Base-by-base conservation (phyloP, 257 asterid genomes). In the Rehmannia glutinosa region DNA sequence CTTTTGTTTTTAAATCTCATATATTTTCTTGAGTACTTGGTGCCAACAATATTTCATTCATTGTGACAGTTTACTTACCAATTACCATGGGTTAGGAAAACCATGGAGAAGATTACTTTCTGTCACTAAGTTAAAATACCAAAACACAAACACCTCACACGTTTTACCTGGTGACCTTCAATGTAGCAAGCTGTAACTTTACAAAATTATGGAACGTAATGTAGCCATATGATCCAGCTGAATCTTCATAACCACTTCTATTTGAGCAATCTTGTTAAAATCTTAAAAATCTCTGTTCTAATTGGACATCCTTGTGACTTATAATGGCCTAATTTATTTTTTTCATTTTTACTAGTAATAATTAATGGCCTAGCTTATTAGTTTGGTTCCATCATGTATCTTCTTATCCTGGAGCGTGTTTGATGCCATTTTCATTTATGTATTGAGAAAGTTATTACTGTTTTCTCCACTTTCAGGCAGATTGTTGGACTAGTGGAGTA, bases 401-500 rank as follows among this genome's bases (percentile, higher is more conserved):
- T 45, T 61, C 2, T 16, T 38, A 24, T 39, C 35, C 50, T 24
- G 27, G 30, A 52, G 69, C 24, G 10, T 23, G 21, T 61, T 38
- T 56, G 17, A 54, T 72, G 39, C 62, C 62, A 19, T 67, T 52
- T 61, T 52, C 8, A 13, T 60, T 70, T 35, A 62, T 43, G 25
- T 66, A 12, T 12, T 75, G 46, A 50, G 24, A 62, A 62, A 25
- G 39, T 64, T 27, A 15, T 30, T 72, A 32, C 17, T n/a, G 52
- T 65, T 27, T 64, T 53, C 43, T 3, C 66, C 69, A 39, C 64
- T 72, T 58, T 73, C 87, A 92, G 98, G 87, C 84, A 35, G 97
- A 91, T 61, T 70, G 78, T 70, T 81, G 92, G 80, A 76, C 65
- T 62, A 87, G 78, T 77, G 96, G 89, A 45, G 71, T 78, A 51